These are phyloP conservation scores for Aspergillus hancockii DNA, from an alignment of 495 filamentous ascomycete species.

Conservation along the genomic window DNA sequence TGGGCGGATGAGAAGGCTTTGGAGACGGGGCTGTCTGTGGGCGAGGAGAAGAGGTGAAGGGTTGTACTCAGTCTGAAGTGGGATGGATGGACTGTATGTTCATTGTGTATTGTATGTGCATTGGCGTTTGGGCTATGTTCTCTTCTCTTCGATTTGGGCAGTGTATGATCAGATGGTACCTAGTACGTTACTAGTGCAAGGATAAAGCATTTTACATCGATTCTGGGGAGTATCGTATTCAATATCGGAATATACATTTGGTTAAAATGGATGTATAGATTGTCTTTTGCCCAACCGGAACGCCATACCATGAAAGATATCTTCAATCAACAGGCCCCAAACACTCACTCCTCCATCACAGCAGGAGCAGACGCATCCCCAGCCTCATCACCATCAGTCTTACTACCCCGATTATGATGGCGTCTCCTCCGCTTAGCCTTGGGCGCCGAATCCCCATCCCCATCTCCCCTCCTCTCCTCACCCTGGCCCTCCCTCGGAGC, in stretches of 20 bases:
- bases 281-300: constrained; percentile 33
- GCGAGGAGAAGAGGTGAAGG: constrained; percentile 19
- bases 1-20: constrained; percentile 67
- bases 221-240: constrained; percentile 17
- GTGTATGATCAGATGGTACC: not conserved
- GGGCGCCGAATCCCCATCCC: constrained; percentile 25
- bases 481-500: constrained; percentile 22
- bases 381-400: constrained; percentile 21
- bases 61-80: not conserved
- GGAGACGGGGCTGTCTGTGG: constrained; percentile 17
- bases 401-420: constrained; percentile 42
- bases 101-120: not conserved
- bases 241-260: constrained; percentile 21
- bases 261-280: constrained; percentile 25
- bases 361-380: constrained; percentile 7
- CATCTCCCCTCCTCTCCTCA: constrained; percentile 19
- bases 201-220: not conserved
- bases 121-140: constrained; percentile 12
- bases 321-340: not conserved
- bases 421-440: constrained; percentile 51
- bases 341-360: constrained; percentile 26
- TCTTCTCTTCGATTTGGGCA: constrained; percentile 1
- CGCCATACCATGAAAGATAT: constrained; percentile 34
- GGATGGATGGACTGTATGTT: not conserved
- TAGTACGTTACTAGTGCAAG: not conserved